Evolutionary conservation across 257 asterid genomes (phyloP).

Genomic region (Solanum sejunctum): DNA sequence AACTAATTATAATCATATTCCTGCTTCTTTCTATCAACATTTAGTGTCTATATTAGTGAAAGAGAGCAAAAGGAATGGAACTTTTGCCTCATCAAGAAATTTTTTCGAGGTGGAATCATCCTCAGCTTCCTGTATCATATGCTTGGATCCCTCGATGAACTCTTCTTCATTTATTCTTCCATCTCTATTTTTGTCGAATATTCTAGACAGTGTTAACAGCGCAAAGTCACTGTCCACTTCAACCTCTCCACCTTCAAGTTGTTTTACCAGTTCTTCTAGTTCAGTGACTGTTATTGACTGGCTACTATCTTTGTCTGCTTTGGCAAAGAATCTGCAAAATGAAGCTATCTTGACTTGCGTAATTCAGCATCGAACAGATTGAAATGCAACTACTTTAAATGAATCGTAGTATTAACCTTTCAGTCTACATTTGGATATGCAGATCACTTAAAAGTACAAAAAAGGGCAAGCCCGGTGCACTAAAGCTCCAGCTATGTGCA

Average conservation of each 20-base stretch:
- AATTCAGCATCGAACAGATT: background rate
- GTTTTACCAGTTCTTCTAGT: slow-evolving; percentile 21
- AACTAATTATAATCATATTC: too few species aligned
- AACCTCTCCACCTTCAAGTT: slow-evolving; percentile 19
- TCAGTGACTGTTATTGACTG: slow-evolving; percentile 14
- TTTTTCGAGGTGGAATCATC: slow-evolving; percentile 2
- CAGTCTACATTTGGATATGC: background rate
- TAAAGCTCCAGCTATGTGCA: too few species aligned
- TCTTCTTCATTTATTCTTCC: slow-evolving; percentile 20
- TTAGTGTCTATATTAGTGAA: background rate
- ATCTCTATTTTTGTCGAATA: slow-evolving; percentile 18
- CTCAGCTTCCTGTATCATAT: slow-evolving; percentile 29
- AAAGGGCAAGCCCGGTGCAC: too few species aligned
- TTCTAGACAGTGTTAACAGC: slow-evolving; percentile 17
- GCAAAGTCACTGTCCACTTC: slow-evolving; percentile 21
- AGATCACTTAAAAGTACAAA: background rate
- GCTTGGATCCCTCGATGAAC: slow-evolving; percentile 26
- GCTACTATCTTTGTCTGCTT: slow-evolving; percentile 24
- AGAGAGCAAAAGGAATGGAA: background rate
- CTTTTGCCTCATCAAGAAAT: slow-evolving; percentile 26
- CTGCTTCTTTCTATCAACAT: too few species aligned
- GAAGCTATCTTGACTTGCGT: background rate
- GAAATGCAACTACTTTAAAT: background rate
- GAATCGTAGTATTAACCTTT: background rate
- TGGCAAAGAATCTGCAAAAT: slow-evolving; percentile 27